These are phyloP conservation scores for Funneliformis caledonium DNA, from an alignment of 371 early-diverging fungal species.

Conservation along the genomic window DNA sequence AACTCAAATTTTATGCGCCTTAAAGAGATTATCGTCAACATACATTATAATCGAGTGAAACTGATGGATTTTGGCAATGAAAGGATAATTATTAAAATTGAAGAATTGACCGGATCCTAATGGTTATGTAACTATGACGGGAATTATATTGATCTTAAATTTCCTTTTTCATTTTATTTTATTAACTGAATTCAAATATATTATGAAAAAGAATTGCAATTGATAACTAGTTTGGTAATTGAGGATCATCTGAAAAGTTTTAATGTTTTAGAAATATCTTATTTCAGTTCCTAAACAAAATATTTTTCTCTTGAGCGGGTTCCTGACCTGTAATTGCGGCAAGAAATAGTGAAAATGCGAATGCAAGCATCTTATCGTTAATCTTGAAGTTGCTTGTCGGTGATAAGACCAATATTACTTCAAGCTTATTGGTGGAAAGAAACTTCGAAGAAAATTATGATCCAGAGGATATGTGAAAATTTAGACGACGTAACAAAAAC, in stretches of 20 bases:
- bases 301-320: not conserved
- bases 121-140: not conserved
- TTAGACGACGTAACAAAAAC: not conserved
- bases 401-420: slow-evolving; percentile 12
- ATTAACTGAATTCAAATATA: slow-evolving; percentile 36
- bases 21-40: slow-evolving; percentile 30
- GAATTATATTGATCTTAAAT: slow-evolving; percentile 7
- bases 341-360: not conserved
- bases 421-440: slow-evolving; percentile 39
- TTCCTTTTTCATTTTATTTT: slow-evolving; percentile 40
- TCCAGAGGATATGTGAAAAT: not conserved
- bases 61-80: slow-evolving; percentile 15
- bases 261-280: slow-evolving; percentile 1
- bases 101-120: slow-evolving; percentile 29
- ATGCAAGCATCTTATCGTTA: not conserved
- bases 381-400: not conserved
- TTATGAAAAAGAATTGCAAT: slow-evolving; percentile 38
- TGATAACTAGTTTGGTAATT: not conserved
- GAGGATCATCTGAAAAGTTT: slow-evolving; percentile 9
- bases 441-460: not conserved
- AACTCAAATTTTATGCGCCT: slow-evolving; percentile 21
- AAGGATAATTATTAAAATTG: slow-evolving; percentile 36
- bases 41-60: not conserved
- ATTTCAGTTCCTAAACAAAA: slow-evolving; percentile 14
- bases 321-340: not conserved